Evolutionary conservation across 179 eudicot species (phyloP).

Genomic region (Beta macrorhiza): DNA sequence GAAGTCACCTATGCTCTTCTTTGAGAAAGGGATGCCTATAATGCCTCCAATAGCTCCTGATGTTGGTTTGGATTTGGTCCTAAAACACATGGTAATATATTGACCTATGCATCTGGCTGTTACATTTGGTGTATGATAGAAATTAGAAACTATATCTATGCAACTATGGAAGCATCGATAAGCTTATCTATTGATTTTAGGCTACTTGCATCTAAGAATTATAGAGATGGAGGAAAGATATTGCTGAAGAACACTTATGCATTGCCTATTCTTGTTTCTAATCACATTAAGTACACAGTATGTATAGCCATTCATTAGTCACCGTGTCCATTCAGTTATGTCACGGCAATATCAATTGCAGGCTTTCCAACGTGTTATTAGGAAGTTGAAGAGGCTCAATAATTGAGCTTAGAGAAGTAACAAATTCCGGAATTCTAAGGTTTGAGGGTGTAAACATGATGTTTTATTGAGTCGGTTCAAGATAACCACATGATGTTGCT

Average conservation of each 20-base stretch:
- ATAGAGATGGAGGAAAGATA: neutral
- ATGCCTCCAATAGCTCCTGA: conserved; percentile 70
- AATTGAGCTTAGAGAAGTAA: neutral
- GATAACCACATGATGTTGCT: no score
- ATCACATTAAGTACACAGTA: conserved; percentile 3
- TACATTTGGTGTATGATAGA: neutral
- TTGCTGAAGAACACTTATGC: neutral
- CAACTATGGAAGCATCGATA: neutral
- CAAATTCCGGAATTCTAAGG: neutral
- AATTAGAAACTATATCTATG: neutral
- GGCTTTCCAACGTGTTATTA: neutral
- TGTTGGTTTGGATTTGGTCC: conserved; percentile 71
- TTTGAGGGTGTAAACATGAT: neutral
- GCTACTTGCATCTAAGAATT: neutral
- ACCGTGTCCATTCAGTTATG: neutral
- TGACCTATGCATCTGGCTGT: neutral
- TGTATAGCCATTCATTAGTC: neutral
- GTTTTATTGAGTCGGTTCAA: neutral
- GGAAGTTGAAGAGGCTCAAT: neutral
- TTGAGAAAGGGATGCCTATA: conserved; percentile 67
- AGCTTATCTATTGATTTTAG: neutral
- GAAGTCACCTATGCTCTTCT: conserved; percentile 91
- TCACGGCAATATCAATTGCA: neutral
- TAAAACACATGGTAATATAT: conserved; percentile 66
- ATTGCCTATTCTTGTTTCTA: neutral